A percentile compares a stretch with the other conserved stretches of the same genome.
phyloP scores from a whole-genome alignment of 2,329 filamentous ascomycete species.

The Fusarium sp. region DNA sequence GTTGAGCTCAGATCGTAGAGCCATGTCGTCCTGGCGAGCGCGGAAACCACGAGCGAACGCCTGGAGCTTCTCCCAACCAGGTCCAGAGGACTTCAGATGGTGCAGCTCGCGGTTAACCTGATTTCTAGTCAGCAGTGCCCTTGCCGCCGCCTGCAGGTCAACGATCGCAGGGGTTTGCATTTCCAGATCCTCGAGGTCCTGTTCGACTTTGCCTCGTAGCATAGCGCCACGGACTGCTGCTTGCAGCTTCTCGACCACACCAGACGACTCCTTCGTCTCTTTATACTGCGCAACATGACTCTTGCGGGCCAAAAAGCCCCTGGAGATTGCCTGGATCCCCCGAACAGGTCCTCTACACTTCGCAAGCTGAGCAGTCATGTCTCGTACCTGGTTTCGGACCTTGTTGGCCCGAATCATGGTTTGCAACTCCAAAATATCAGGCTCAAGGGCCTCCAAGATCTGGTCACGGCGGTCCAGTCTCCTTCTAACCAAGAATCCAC shows the following conservation, averaged over 20 bases:
- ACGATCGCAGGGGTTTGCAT: constrained; percentile 63
- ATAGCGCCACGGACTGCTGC: constrained; percentile 75
- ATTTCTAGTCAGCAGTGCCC: constrained; percentile 70
- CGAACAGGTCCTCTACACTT: constrained; percentile 72
- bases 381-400: constrained; percentile 68
- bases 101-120: constrained; percentile 64
- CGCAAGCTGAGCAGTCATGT: constrained; percentile 68
- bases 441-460: constrained; percentile 76
- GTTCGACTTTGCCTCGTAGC: constrained; percentile 66
- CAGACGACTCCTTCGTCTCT: constrained; percentile 64
- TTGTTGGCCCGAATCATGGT: constrained; percentile 80
- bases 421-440: constrained; percentile 81
- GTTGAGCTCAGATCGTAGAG: constrained; percentile 61
- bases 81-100: constrained; percentile 61
- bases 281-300: constrained; percentile 66
- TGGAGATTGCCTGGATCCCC: constrained; percentile 73
- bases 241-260: constrained; percentile 70
- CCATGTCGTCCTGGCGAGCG: constrained; percentile 57
- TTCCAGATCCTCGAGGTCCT: constrained; percentile 65
- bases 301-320: constrained; percentile 74
- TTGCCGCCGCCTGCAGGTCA: constrained; percentile 72
- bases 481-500: constrained; percentile 79
- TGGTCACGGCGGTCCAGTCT: constrained; percentile 71
- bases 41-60: constrained; percentile 60
- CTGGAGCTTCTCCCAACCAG: constrained; percentile 62